Percentiles rank a stretch among this genome's conserved stretches.
These are phyloP conservation scores for Clarireedia paspali DNA, from an alignment of 2,329 filamentous ascomycete species.

Conservation along the genomic window DNA sequence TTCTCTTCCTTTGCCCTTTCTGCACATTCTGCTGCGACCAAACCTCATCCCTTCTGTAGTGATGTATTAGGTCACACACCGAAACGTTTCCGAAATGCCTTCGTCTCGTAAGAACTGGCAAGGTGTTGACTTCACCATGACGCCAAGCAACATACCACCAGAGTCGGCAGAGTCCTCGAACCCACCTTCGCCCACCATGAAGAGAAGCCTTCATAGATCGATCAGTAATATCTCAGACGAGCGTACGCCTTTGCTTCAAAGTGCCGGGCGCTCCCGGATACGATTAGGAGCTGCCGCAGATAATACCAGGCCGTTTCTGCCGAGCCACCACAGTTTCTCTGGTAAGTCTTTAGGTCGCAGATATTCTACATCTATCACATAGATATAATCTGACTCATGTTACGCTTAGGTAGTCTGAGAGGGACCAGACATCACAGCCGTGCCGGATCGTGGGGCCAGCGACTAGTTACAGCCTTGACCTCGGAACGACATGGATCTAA, in stretches of 20 bases:
- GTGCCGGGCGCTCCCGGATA: constrained; percentile 23
- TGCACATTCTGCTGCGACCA: not conserved
- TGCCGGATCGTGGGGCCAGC: constrained; percentile 50
- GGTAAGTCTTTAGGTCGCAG: constrained; percentile 11
- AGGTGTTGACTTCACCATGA: constrained; percentile 2
- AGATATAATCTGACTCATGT: not conserved
- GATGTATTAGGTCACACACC: constrained; percentile 9
- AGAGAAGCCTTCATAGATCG: constrained; percentile 5
- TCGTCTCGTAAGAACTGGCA: constrained; percentile 3
- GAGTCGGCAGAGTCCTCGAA: constrained; percentile 6
- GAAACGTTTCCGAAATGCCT: constrained; percentile 5
- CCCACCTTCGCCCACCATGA: constrained; percentile 9
- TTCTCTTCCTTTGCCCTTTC: not conserved
- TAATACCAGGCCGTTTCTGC: constrained; percentile 16
- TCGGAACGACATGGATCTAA: constrained; percentile 41
- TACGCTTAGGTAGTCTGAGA: constrained; percentile 25
- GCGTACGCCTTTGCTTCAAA: constrained; percentile 22
- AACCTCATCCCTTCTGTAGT: not conserved
- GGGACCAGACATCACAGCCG: constrained; percentile 38
- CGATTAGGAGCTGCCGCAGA: constrained; percentile 18
- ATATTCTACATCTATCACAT: not conserved
- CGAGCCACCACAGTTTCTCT: constrained; percentile 22
- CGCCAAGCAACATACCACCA: constrained; percentile 1
- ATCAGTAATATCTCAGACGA: constrained; percentile 19
- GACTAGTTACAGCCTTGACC: constrained; percentile 52